Evolutionary conservation across 106 monocot species (phyloP).

Genomic region (Dactylorhiza incarnata): DNA sequence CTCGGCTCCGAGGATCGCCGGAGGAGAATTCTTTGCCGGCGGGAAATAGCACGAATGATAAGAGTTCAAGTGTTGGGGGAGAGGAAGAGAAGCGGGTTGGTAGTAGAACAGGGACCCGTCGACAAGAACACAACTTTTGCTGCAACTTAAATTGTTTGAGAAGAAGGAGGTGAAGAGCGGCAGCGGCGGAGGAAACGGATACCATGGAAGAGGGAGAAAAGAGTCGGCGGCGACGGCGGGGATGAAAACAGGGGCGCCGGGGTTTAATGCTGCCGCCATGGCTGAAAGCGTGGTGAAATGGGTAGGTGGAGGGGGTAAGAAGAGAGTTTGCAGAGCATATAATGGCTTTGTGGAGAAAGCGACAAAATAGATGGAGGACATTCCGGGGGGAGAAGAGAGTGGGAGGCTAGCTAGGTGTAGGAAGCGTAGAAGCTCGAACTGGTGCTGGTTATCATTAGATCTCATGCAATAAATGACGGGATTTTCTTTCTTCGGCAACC

Average conservation of each 20-base stretch:
- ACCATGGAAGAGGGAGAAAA: background rate
- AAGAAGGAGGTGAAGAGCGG: background rate
- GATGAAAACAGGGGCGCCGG: background rate
- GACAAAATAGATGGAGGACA: no score
- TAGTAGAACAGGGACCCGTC: background rate
- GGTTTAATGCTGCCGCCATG: background rate
- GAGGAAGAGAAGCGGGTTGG: background rate
- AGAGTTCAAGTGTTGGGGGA: background rate
- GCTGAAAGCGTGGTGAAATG: no score
- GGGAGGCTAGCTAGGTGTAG: no score
- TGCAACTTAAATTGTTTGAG: background rate
- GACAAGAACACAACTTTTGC: background rate
- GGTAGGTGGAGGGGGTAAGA: no score
- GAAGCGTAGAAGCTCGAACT: no score
- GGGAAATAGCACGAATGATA: background rate
- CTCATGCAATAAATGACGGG: no score
- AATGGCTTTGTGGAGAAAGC: no score
- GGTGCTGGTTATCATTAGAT: no score
- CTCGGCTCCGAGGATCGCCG: background rate
- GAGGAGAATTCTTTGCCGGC: background rate
- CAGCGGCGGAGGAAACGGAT: background rate
- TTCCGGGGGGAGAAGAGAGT: no score
- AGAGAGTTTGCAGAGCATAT: no score
- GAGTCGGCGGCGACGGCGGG: background rate
- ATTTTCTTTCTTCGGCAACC: no score